Base-by-base conservation (phyloP, 352 stramenopile genomes). In the Phytopythium helicoides region DNA sequence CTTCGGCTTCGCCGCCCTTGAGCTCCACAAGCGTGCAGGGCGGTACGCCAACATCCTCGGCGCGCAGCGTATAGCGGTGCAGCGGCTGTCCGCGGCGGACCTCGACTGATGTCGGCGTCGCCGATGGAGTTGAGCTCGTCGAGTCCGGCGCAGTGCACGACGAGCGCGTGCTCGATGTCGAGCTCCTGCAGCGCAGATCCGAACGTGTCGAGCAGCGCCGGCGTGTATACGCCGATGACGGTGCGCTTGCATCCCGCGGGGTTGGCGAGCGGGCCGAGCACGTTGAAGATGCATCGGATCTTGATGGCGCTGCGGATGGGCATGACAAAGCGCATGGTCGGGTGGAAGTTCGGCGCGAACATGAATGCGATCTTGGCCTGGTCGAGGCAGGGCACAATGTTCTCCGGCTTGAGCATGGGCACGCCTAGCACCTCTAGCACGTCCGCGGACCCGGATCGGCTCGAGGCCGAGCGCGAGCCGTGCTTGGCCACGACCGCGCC, bases 181-280 rank as follows among this genome's bases (percentile, higher is more conserved):
- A 98, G 84, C 28, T 96, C 75, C 60, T 97, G 62, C 58, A 92
- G 71, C 52, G 93, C 82, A 23, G 82, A 59, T 22, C 81, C 88
- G 58, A 96, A 94, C 8, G 95, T 57, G 22, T 88, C 72, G 15
- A 99, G 72, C 15, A 99, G 72, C 6, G 86, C 62, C 6, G 97
- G 91, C 49, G 96, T 92, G 66, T 99, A 99, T 10, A 99, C 97
- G 49, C 97, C 97, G 64, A 99, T 99, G n/a, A 99, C 95, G 28
- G 97, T 79, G 41, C 81, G 84, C 63, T 98, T 90, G 47, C 97
- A 98, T 21, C 84, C 74, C 0, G 97, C 96, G 3, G 97, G 95
- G 77, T 99, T 99, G 5, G 98, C 92, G 63, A 99, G 92, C 25
- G 97, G 97, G 14, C 97, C 97, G 18, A 99, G 76, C 48, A 99